Base-by-base conservation (phyloP, 768 basidiomycete genomes). In the Calocybe indica region DNA sequence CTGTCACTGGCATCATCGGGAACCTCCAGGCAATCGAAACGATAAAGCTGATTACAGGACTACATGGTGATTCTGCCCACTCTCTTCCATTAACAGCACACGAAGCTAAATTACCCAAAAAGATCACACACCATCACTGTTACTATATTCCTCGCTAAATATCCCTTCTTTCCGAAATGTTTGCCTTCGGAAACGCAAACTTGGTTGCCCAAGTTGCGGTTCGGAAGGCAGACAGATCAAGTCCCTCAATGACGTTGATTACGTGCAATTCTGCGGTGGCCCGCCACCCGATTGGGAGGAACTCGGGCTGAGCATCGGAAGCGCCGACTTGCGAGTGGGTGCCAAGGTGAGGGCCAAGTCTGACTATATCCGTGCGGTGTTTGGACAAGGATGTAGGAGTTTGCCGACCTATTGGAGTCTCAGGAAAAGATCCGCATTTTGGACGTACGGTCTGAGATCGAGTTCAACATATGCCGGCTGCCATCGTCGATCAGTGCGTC, bases 11-110 rank as follows among this genome's bases (percentile, higher is more conserved):
- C 1, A 70, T 91, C 42, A 89, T 97, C 37, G 94, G 94, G 4
- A 86, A 81, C 52, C 64, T 94, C 59, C 93, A 96, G 71, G 94
- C 94, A 5, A 62, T 91, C 32, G 92, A 96, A 65, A 75, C 90
- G 1, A 82, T 95, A 66, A 92, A 89, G 65, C 73, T 90, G 45
- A 70, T 91, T 37, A 71, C 74, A 1, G 88, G 83, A 4, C 59
- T 84, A 32, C 79, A 83, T 55, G 82, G 87, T 85, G 57, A 8
- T n/a, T 38, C 68, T 54, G 15, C 38, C 15, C 14, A 5, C 10
- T 13, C 29, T 22, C n/a, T 38, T 34, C 30, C 10, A 15, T 9
- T 31, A 41, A 41, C 39, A 33, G 39, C 30, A 12, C 1, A 1
- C 28, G 22, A 6, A 37, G 32, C 38, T 43, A 32, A 28, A n/a